Evolutionary conservation across 2,329 filamentous ascomycete species (phyloP).

Genomic region (Triangularia verruculosa): DNA sequence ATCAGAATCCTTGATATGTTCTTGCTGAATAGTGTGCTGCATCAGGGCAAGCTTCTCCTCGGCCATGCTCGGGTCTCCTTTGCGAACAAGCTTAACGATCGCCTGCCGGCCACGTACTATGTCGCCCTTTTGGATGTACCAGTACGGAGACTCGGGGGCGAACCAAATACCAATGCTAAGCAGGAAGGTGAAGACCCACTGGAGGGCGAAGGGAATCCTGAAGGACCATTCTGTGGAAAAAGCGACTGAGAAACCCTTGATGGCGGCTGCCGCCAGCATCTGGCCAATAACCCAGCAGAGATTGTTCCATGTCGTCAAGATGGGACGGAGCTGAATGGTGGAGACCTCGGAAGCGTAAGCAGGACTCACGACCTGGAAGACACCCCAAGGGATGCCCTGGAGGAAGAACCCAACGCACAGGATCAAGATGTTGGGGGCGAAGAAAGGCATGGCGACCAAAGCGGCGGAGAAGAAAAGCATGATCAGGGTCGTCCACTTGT

Average conservation of each 20-base stretch:
- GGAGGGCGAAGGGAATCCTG: conserved; percentile 27
- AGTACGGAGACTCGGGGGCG: conserved; percentile 38
- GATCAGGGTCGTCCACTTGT: conserved; percentile 17
- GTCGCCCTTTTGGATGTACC: conserved; percentile 34
- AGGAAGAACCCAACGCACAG: conserved; percentile 21
- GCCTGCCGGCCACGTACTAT: conserved; percentile 26
- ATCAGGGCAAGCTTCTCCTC: conserved; percentile 47
- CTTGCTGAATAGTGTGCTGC: conserved; percentile 42
- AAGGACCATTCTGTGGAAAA: conserved; percentile 35
- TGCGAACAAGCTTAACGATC: conserved; percentile 40
- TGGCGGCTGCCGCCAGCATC: conserved; percentile 41
- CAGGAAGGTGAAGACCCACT: conserved; percentile 21
- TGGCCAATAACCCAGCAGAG: conserved; percentile 58
- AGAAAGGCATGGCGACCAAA: conserved; percentile 21
- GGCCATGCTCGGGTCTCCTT: conserved; percentile 8
- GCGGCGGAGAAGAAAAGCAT: conserved; percentile 18
- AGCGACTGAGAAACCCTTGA: conserved; percentile 38
- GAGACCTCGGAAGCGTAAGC: conserved; percentile 54
- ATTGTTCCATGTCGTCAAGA: conserved; percentile 55
- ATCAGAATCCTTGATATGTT: conserved; percentile 13
- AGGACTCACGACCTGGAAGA: conserved; percentile 50
- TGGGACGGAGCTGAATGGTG: conserved; percentile 47
- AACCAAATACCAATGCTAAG: conserved; percentile 17
- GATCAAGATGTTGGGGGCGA: conserved; percentile 18
- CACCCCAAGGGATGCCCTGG: conserved; percentile 50